These are phyloP conservation scores for Rhododendron vialii DNA, from an alignment of 148 eudicot genomes.

Conservation along the genomic window DNA sequence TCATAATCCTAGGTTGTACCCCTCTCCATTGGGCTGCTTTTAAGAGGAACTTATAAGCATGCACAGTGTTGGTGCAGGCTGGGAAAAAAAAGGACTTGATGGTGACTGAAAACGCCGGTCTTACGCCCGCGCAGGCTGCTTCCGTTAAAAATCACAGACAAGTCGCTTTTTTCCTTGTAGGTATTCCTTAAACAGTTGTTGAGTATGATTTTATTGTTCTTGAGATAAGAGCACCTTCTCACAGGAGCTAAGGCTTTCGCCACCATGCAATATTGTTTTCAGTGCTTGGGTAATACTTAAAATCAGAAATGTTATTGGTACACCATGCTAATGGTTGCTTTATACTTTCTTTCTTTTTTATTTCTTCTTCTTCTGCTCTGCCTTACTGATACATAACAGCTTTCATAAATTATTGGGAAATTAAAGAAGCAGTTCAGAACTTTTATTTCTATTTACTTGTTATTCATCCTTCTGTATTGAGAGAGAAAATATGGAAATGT, in stretches of 20 bases:
- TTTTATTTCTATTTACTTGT: background rate
- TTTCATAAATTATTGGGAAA: too few relatives aligned
- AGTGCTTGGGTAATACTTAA: background rate
- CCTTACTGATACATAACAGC: too few relatives aligned
- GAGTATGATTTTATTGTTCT: background rate
- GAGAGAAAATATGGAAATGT: background rate
- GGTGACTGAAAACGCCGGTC: constrained; percentile 85
- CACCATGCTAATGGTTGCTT: background rate
- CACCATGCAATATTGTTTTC: background rate
- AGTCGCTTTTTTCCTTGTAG: constrained; percentile 99
- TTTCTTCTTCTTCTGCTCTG: too few relatives aligned
- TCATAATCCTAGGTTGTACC: constrained; percentile 66
- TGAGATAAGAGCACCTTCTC: constrained; percentile 3
- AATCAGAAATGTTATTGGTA: background rate
- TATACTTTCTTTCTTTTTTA: too few relatives aligned
- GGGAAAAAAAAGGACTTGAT: constrained; percentile 92
- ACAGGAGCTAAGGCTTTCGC: background rate
- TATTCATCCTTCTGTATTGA: background rate
- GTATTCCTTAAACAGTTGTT: constrained; percentile 29
- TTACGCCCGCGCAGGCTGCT: constrained; percentile 96
- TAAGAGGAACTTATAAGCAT: constrained; percentile 93
- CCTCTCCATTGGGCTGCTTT: constrained; percentile 99
- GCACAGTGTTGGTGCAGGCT: constrained; percentile 95
- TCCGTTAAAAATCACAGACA: constrained; percentile 96
- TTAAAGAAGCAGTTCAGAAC: background rate